phyloP scores from a whole-genome alignment of 805 yeast genomes.

The Lachancea waltii region DNA sequence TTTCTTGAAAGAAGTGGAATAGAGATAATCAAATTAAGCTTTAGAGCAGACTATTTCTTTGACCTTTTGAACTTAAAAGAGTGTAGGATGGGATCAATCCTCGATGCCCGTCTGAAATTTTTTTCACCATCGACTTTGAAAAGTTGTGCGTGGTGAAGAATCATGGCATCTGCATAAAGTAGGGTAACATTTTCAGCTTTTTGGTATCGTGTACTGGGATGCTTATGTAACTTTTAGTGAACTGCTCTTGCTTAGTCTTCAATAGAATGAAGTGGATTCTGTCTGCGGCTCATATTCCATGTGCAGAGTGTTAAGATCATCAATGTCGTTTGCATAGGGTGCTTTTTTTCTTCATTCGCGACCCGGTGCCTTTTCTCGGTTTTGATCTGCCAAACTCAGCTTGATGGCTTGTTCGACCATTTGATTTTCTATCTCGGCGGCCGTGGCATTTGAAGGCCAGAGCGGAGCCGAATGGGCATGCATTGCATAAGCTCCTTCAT shows the following conservation, averaged over 20 bases:
- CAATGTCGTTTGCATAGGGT: too few relatives aligned
- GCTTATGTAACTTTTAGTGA: too few relatives aligned
- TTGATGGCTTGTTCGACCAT: slow-evolving; percentile 84
- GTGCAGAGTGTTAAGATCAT: too few relatives aligned
- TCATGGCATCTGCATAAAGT: not conserved
- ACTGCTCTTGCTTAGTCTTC: too few relatives aligned
- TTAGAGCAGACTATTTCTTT: slow-evolving; percentile 34
- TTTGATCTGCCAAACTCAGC: slow-evolving; percentile 54
- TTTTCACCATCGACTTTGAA: slow-evolving; percentile 1
- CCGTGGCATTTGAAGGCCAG: slow-evolving; percentile 14
- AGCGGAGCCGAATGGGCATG: not conserved
- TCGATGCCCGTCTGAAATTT: slow-evolving; percentile 8
- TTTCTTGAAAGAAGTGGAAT: slow-evolving; percentile 16
- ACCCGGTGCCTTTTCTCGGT: not conserved
- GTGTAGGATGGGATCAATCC: not conserved
- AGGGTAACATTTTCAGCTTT: not conserved
- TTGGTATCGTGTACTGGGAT: too few relatives aligned
- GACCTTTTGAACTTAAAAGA: slow-evolving; percentile 7
- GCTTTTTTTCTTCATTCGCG: too few relatives aligned
- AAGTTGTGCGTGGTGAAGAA: slow-evolving; percentile 5
- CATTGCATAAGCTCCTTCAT: not conserved
- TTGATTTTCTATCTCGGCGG: slow-evolving; percentile 52
- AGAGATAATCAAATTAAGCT: slow-evolving; percentile 35
- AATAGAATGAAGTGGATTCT: too few relatives aligned
- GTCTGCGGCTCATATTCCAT: too few relatives aligned